Percentiles rank a stretch among this genome's conserved stretches.
These are phyloP conservation scores for Coemansia sp. DNA, from an alignment of 192 early-diverging fungal genomes.

Conservation along the genomic window DNA sequence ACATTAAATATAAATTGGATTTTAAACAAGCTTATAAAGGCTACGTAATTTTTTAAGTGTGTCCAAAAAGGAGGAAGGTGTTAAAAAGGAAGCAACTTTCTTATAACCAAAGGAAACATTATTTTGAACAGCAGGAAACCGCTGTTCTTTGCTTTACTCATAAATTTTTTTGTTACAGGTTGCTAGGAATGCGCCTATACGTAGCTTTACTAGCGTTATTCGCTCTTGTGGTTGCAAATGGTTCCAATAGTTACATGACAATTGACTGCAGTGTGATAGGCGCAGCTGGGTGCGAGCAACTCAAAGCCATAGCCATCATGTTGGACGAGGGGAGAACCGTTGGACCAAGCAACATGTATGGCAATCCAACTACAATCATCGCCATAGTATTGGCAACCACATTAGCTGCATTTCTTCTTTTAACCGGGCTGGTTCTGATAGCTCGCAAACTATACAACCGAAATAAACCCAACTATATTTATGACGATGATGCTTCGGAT, in stretches of 20 bases:
- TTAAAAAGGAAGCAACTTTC: too few species aligned
- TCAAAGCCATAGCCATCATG: conserved; percentile 13
- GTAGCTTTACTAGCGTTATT: conserved; percentile 4
- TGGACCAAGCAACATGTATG: conserved; percentile 1
- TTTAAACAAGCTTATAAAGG: too few species aligned
- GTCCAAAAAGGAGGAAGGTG: too few species aligned
- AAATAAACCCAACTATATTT: background rate
- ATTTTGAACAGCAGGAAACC: too few species aligned
- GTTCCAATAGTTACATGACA: background rate
- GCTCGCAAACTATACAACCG: background rate
- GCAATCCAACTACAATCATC: background rate
- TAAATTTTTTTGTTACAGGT: too few species aligned
- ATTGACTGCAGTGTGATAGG: conserved; percentile 20
- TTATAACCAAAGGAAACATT: too few species aligned
- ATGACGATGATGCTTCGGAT: background rate
- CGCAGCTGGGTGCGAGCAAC: conserved; percentile 5
- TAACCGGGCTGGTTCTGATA: conserved; percentile 10
- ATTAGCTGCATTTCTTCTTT: background rate
- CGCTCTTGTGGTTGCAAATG: background rate
- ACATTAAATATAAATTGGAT: too few species aligned
- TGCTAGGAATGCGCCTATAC: conserved; percentile 2
- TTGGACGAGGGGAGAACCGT: conserved; percentile 1
- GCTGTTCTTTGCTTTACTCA: too few species aligned
- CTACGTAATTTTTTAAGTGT: too few species aligned
- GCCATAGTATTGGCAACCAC: conserved; percentile 5